These are phyloP conservation scores for Cladophialophora bantiana DNA, from an alignment of 2,329 filamentous ascomycete genomes.

Conservation along the genomic window DNA sequence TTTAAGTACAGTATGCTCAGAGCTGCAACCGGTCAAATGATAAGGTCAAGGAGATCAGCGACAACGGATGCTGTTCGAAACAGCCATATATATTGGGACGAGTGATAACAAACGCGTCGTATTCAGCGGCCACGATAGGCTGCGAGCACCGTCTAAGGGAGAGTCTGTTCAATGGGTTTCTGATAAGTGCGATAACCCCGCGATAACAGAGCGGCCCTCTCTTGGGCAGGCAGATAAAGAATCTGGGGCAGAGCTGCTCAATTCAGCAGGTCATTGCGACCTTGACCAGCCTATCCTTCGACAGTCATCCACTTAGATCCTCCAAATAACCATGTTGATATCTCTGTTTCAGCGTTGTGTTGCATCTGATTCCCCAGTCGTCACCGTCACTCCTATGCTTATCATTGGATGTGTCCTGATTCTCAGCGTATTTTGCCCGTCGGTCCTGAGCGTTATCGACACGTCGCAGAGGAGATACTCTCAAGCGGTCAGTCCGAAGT, in stretches of 20 bases:
- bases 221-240: conserved; percentile 29
- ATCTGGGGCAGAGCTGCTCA: conserved; percentile 26
- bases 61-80: conserved; percentile 11
- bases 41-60: conserved; percentile 33
- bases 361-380: conserved; percentile 13
- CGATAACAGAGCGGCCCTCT: conserved; percentile 30
- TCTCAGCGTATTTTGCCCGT: not conserved
- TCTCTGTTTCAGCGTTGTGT: conserved; percentile 18
- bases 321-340: conserved; percentile 9
- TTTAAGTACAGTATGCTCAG: conserved; percentile 18
- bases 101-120: conserved; percentile 11
- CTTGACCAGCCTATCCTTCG: conserved; percentile 13
- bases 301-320: conserved; percentile 10
- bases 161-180: not conserved
- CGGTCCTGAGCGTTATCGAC: not conserved
- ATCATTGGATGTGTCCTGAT: conserved; percentile 6
- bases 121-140: conserved; percentile 19
- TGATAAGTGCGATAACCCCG: conserved; percentile 32
- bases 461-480: not conserved
- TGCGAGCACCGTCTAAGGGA: conserved; percentile 10
- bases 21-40: conserved; percentile 12
- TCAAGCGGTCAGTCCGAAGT: not conserved
- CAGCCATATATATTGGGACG: conserved; percentile 3
- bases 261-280: conserved; percentile 20
- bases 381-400: conserved; percentile 6